phyloP scores from a whole-genome alignment of 805 yeast species.

The Saccharomycopsis olivae region DNA sequence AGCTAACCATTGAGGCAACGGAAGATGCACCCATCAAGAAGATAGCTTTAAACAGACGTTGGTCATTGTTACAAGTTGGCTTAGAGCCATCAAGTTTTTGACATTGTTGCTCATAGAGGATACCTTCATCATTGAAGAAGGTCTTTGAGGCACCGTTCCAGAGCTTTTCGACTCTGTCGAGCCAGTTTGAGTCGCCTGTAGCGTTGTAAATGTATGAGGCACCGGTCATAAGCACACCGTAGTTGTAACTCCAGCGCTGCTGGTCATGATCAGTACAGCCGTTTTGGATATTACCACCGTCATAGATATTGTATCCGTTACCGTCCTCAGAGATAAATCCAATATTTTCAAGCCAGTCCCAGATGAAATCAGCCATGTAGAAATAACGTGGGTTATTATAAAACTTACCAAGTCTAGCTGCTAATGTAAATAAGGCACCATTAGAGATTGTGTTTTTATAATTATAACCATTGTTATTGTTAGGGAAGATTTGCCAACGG shows the following conservation, averaged over 20 bases:
- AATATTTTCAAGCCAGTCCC: constrained; percentile 45
- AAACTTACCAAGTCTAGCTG: constrained; percentile 52
- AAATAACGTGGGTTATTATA: constrained; percentile 50
- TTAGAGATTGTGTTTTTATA: constrained; percentile 59
- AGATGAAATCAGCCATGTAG: constrained; percentile 49
- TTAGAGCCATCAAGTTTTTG: constrained; percentile 29
- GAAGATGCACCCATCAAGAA: constrained; percentile 53
- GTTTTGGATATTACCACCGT: constrained; percentile 44
- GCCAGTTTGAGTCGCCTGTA: constrained; percentile 43
- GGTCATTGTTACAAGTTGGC: constrained; percentile 56
- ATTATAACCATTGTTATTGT: constrained; percentile 54
- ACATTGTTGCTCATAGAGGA: constrained; percentile 58
- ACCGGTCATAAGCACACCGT: constrained; percentile 58
- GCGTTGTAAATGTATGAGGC: constrained; percentile 58
- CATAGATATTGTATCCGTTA: constrained; percentile 33
- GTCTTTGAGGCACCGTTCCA: constrained; percentile 36
- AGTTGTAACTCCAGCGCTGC: constrained; percentile 59
- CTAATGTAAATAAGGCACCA: constrained; percentile 51
- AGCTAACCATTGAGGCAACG: constrained; percentile 46
- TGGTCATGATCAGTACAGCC: constrained; percentile 36
- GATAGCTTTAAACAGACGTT: constrained; percentile 64
- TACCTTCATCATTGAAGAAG: constrained; percentile 35
- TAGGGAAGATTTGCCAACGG: constrained; percentile 61
- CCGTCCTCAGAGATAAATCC: constrained; percentile 25
- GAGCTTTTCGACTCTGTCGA: constrained; percentile 33